Conservation (phyloP, 2,329 filamentous ascomycete genomes). For the Colletotrichum horii region DNA sequence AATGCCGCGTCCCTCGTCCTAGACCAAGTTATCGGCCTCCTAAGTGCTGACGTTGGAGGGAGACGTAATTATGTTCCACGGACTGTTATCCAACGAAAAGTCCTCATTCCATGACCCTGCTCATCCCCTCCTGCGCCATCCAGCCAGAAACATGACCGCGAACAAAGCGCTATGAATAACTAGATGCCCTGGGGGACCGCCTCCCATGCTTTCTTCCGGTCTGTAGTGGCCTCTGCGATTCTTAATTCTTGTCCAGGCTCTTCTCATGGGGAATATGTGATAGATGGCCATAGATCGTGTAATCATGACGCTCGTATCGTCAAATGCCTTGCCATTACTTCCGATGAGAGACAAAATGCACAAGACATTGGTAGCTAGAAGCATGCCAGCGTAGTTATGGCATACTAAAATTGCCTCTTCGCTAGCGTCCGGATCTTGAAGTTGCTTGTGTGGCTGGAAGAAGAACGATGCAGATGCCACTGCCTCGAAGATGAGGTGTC, state of each 20-base stretch:
- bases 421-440: neutral
- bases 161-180: neutral
- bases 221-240: neutral
- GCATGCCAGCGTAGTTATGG: constrained; percentile 1
- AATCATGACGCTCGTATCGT: neutral
- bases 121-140: neutral
- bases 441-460: neutral
- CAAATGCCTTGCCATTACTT: neutral
- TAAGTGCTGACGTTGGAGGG: neutral
- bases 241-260: neutral
- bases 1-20: neutral
- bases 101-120: neutral
- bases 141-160: neutral
- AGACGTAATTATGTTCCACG: neutral
- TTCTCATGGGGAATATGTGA: neutral
- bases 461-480: neutral
- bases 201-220: neutral
- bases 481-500: neutral
- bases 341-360: neutral
- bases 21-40: neutral
- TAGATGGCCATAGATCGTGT: neutral
- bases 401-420: neutral
- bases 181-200: neutral
- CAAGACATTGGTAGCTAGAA: neutral
- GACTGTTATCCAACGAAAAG: neutral